Base-by-base conservation (phyloP, 371 early-diverging fungal species). In the Saksenaea oblongispora region DNA sequence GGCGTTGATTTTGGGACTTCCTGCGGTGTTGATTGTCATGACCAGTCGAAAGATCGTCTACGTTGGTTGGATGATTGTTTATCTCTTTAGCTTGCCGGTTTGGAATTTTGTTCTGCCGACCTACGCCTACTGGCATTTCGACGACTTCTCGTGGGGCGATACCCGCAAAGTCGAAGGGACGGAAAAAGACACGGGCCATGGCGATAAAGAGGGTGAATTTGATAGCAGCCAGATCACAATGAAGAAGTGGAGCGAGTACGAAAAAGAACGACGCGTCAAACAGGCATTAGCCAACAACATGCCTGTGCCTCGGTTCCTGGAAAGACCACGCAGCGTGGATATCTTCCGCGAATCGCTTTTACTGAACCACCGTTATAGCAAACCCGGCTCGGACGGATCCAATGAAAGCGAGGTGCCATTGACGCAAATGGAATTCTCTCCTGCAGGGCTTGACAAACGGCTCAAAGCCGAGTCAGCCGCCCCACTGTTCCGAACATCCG, bases 61-160 rank as follows among this genome's bases (percentile, higher is more conserved):
- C 76, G 86, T 98, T 14, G 88, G 90, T 26, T 99, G 98, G 98
- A 96, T 99, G 93, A 18, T 97, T 36, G 85, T 82, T 37, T 99
- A 99, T 73, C 81, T 99, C 24, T 34, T 92, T 58, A 91, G 95
- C 35, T 79, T 98, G 53, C 98, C 98, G 5, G 90, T 99, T n/a
- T 99, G 99, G 98, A 98, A 98, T 75, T 93, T 96, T 75, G 89
- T 96, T 10, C 84, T 99, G 14, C 99, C 99, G 1, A 82, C 93
- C 0, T 99, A 99, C 70, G 96, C 99, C 8, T 99, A 91, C 80
- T 99, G 99, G 99, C 97, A 98, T 76, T 98, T 99, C 80, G 99
- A 99, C 75, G 98, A 99, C 71, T 98, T 99, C 69, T 89, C 91
- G 3, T 99, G 99, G 99, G 99, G 99, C 9, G 92, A 97, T 65